phyloP scores from a whole-genome alignment of 345 rosid genomes.

The Moringa oleifera region DNA sequence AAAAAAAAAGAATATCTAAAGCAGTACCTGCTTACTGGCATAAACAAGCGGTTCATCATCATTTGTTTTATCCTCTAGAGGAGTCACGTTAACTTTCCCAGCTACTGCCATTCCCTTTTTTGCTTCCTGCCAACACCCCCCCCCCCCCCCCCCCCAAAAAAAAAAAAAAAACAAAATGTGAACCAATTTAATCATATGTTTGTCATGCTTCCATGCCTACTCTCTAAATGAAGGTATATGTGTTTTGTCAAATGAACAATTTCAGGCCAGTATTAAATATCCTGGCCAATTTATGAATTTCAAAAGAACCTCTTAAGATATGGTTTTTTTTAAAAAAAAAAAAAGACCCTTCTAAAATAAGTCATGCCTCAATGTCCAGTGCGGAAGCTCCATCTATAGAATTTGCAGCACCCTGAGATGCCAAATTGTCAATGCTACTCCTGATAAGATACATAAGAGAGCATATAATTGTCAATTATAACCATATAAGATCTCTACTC shows the following conservation, averaged over 20 bases:
- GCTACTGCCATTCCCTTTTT: conserved; percentile 45
- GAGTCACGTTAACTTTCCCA: conserved; percentile 48
- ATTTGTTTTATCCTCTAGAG: conserved; percentile 55
- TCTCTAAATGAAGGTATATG: background rate
- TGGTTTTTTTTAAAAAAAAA: too few species aligned
- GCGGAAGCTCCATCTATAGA: conserved; percentile 43
- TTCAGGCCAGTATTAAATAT: background rate
- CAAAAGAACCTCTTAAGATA: background rate
- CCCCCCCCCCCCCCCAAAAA: too few species aligned
- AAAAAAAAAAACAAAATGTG: too few species aligned
- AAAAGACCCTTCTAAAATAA: conserved; percentile 7
- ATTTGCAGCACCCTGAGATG: conserved; percentile 36
- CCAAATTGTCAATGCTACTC: conserved; percentile 31
- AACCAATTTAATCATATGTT: background rate
- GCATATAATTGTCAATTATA: background rate
- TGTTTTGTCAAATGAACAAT: conserved; percentile 4
- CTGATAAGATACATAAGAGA: conserved; percentile 23
- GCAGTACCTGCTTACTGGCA: conserved; percentile 73
- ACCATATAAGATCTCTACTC: conserved; percentile 5
- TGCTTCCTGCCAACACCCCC: conserved; percentile 49
- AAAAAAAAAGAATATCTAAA: too few species aligned
- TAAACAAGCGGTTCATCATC: conserved; percentile 78
- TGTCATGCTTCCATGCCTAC: background rate
- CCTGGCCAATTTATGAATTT: background rate
- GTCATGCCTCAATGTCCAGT: conserved; percentile 57